These are phyloP conservation scores for Danielozyma ontarioensis DNA, from an alignment of 805 yeast species.

Conservation along the genomic window DNA sequence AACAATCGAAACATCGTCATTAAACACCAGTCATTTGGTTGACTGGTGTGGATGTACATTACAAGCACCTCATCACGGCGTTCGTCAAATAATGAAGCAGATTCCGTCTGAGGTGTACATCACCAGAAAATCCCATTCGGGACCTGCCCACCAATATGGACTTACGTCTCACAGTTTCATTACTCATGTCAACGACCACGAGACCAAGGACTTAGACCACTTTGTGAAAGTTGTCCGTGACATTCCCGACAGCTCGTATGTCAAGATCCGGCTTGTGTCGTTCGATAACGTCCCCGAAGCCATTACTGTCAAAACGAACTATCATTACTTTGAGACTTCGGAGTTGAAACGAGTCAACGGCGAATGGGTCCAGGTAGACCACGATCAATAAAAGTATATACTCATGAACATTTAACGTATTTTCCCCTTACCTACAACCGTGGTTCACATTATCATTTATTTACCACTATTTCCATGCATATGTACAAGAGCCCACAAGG, in stretches of 20 bases:
- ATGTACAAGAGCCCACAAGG: background rate
- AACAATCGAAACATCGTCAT: constrained; percentile 53
- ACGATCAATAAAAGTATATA: constrained; percentile 21
- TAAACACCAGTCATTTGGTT: constrained; percentile 61
- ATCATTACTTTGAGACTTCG: constrained; percentile 80
- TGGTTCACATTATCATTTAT: too few relatives aligned
- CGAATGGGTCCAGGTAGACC: constrained; percentile 47
- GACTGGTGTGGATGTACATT: constrained; percentile 81
- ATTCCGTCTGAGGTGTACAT: constrained; percentile 84
- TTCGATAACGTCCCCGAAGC: constrained; percentile 88
- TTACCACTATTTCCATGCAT: background rate
- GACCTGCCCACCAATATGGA: constrained; percentile 82
- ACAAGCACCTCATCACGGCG: constrained; percentile 91
- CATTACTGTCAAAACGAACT: constrained; percentile 76
- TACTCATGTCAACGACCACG: constrained; percentile 78
- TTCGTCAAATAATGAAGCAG: constrained; percentile 71
- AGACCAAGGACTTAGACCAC: constrained; percentile 64
- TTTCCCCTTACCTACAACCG: too few relatives aligned
- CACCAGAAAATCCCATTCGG: constrained; percentile 67
- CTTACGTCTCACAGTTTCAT: constrained; percentile 77
- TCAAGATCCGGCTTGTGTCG: constrained; percentile 73
- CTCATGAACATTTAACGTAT: background rate
- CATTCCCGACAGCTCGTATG: constrained; percentile 76
- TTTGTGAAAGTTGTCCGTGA: constrained; percentile 62
- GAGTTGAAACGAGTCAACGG: constrained; percentile 49